These are phyloP conservation scores for Fusarium incarnatum DNA, from an alignment of 2,329 filamentous ascomycete genomes.

Conservation along the genomic window DNA sequence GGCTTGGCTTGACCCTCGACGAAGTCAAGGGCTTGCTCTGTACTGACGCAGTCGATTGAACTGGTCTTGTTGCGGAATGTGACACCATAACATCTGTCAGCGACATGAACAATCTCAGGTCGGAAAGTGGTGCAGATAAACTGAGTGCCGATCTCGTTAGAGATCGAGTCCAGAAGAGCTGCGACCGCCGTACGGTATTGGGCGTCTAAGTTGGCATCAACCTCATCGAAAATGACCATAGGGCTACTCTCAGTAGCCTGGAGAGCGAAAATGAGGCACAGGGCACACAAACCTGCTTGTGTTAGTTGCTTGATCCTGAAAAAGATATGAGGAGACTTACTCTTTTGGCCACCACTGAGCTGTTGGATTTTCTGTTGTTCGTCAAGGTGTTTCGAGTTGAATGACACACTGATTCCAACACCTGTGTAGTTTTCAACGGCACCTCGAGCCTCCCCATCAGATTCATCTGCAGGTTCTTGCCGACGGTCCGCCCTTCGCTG, in stretches of 20 bases:
- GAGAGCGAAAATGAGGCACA: conserved; percentile 99
- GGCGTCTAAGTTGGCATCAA: conserved; percentile 96
- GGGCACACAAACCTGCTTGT: conserved; percentile 81
- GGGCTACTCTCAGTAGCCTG: conserved; percentile 97
- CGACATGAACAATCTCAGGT: conserved; percentile 93
- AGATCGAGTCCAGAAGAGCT: conserved; percentile 84
- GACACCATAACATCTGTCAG: conserved; percentile 98
- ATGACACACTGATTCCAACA: conserved; percentile 96
- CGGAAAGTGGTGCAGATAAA: conserved; percentile 99
- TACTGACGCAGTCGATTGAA: conserved; percentile 88
- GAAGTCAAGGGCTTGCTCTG: conserved; percentile 90
- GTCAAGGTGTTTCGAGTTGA: conserved; percentile 95
- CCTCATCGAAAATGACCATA: conserved; percentile 99
- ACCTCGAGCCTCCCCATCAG: conserved; percentile 75
- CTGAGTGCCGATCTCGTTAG: conserved; percentile 73
- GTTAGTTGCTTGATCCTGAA: conserved; percentile 1
- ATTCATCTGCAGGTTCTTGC: conserved; percentile 65
- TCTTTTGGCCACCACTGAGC: conserved; percentile 96
- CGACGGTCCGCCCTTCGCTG: conserved; percentile 86
- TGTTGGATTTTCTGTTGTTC: conserved; percentile 99
- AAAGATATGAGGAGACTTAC: conserved; percentile 63
- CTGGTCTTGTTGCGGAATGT: conserved; percentile 95
- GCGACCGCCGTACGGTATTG: conserved; percentile 98
- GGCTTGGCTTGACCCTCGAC: conserved; percentile 81
- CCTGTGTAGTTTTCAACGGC: conserved; percentile 95